phyloP scores from a whole-genome alignment of 2,329 filamentous ascomycete genomes.

The Talaromyces sp. region DNA sequence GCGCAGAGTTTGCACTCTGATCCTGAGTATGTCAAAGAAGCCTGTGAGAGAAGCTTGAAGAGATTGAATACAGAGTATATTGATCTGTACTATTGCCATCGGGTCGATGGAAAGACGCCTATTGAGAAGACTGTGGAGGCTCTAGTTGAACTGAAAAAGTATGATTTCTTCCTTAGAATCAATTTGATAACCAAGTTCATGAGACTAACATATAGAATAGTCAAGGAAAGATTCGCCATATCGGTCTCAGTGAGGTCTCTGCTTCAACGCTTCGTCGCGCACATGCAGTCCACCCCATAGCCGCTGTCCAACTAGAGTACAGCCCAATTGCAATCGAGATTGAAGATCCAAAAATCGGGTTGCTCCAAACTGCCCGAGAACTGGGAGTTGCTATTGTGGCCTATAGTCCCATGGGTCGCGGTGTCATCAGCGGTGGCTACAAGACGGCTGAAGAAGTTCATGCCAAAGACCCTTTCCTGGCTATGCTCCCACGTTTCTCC shows the following conservation, averaged over 20 bases:
- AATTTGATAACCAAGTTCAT: too few species aligned
- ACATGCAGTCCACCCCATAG: conserved; percentile 45
- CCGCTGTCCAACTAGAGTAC: conserved; percentile 53
- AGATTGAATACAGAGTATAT: conserved; percentile 12
- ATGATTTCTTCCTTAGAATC: too few species aligned
- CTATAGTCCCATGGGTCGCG: conserved; percentile 59
- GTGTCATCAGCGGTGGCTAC: conserved; percentile 54
- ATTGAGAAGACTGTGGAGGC: conserved; percentile 39
- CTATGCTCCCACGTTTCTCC: conserved; percentile 47
- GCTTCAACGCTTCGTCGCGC: conserved; percentile 49
- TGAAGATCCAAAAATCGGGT: conserved; percentile 43
- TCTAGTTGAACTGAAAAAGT: conserved; percentile 23
- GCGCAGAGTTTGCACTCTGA: conserved; percentile 4
- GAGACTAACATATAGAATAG: conserved; percentile 16
- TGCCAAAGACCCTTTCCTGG: conserved; percentile 48
- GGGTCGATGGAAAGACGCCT: conserved; percentile 49
- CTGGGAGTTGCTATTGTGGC: conserved; percentile 57
- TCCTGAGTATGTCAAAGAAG: conserved; percentile 17
- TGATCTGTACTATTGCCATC: conserved; percentile 49
- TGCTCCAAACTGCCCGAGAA: conserved; percentile 56
- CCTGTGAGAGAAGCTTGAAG: conserved; percentile 11
- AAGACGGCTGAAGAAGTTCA: conserved; percentile 29
- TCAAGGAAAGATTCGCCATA: conserved; percentile 48
- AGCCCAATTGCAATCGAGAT: conserved; percentile 48
- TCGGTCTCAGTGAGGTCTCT: conserved; percentile 49